Evolutionary conservation across 2,329 filamentous ascomycete species (phyloP).

Genomic region (Bipolaris oryzae): DNA sequence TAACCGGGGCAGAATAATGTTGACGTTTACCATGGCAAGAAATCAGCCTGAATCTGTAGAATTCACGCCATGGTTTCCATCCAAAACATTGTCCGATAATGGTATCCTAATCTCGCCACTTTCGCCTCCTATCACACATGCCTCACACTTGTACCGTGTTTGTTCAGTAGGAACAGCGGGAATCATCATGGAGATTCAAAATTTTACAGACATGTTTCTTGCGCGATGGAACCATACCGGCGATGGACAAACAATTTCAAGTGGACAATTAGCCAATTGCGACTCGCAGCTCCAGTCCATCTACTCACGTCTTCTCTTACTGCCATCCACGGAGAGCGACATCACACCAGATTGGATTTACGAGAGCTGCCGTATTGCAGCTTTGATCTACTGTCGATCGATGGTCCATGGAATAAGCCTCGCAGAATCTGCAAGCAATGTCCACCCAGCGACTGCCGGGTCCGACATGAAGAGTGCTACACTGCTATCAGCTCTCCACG

Average conservation of each 20-base stretch:
- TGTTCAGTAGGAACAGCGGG: conserved; percentile 32
- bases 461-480: conserved; percentile 14
- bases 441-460: conserved; percentile 20
- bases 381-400: conserved; percentile 40
- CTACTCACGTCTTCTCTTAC: conserved; percentile 27
- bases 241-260: conserved; percentile 10
- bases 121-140: conserved; percentile 24
- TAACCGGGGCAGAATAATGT: conserved; percentile 26
- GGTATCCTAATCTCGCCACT: conserved; percentile 32
- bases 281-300: conserved; percentile 35
- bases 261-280: conserved; percentile 21
- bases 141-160: conserved; percentile 19
- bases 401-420: conserved; percentile 37
- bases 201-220: conserved; percentile 30
- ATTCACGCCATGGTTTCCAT: conserved; percentile 18
- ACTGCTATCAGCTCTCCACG: conserved; percentile 31
- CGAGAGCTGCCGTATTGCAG: conserved; percentile 40
- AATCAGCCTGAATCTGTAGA: conserved; percentile 26
- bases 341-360: conserved; percentile 37
- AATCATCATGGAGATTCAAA: conserved; percentile 37
- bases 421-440: conserved; percentile 27
- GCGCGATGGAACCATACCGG: conserved; percentile 24
- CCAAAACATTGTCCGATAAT: conserved; percentile 5
- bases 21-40: conserved; percentile 33
- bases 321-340: conserved; percentile 21